A percentile compares a stretch with the other conserved stretches of the same genome.
phyloP scores from a whole-genome alignment of 2,329 filamentous ascomycete genomes.

The Phaeosphaeria sp. region DNA sequence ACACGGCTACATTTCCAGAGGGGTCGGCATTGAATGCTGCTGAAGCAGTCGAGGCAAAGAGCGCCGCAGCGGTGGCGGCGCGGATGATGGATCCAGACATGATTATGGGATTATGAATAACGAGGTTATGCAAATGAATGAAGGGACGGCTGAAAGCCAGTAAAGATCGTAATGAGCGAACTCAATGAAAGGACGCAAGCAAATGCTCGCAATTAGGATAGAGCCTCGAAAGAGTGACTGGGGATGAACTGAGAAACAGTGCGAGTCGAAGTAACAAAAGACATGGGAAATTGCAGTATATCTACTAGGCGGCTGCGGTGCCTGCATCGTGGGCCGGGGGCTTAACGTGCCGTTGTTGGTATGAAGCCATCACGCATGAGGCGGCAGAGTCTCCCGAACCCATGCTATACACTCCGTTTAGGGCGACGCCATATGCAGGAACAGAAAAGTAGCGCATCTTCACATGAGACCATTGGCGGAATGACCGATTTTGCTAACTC shows the following conservation, averaged over 20 bases:
- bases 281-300: conserved; percentile 36
- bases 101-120: conserved; percentile 37
- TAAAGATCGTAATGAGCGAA: conserved; percentile 48
- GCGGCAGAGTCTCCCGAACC: conserved; percentile 21
- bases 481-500: conserved; percentile 18
- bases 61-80: conserved; percentile 44
- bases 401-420: conserved; percentile 15
- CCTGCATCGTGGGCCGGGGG: conserved; percentile 33
- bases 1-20: conserved; percentile 60
- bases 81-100: conserved; percentile 46
- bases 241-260: conserved; percentile 24
- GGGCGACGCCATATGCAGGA: conserved; percentile 25
- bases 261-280: conserved; percentile 30
- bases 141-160: conserved; percentile 50
- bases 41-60: conserved; percentile 45
- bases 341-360: conserved; percentile 27
- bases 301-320: conserved; percentile 27
- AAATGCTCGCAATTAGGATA: conserved; percentile 44
- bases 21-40: conserved; percentile 51
- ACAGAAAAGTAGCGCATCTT: conserved; percentile 17
- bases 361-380: conserved; percentile 31
- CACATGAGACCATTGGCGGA: conserved; percentile 20
- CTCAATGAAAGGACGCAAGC: conserved; percentile 65
- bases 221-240: conserved; percentile 41
- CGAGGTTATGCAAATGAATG: conserved; percentile 36